A percentile compares a stretch with the other conserved stretches of the same genome.
Evolutionary conservation across 352 stramenopile species (phyloP).

Genomic region (Globisporangium lucens): DNA sequence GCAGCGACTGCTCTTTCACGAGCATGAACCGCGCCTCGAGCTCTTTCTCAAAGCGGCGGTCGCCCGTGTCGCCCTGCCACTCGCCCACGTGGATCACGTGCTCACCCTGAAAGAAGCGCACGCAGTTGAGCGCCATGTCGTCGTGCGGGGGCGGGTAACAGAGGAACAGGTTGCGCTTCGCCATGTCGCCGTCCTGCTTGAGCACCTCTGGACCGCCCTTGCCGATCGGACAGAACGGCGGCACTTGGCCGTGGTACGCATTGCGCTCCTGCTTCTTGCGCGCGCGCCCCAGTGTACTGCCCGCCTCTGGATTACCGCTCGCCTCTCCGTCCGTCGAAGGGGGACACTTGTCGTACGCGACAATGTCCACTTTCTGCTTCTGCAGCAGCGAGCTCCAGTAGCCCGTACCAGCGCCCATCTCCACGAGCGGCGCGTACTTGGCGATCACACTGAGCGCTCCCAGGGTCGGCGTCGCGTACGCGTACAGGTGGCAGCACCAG

Average conservation of each 20-base stretch:
- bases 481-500: slow-evolving; percentile 74
- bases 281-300: slow-evolving; percentile 7
- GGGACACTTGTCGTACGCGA: slow-evolving; percentile 60
- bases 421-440: slow-evolving; percentile 67
- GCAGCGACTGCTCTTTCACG: slow-evolving; percentile 50
- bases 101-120: slow-evolving; percentile 62
- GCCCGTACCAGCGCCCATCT: slow-evolving; percentile 88
- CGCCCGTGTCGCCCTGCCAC: slow-evolving; percentile 76
- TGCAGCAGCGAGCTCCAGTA: slow-evolving; percentile 87
- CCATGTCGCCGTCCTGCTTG: slow-evolving; percentile 27
- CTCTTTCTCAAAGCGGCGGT: slow-evolving; percentile 62
- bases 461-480: slow-evolving; percentile 61
- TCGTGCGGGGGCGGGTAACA: slow-evolving; percentile 69
- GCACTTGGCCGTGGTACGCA: slow-evolving; percentile 62
- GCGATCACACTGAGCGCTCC: slow-evolving; percentile 48
- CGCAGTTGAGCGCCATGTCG: slow-evolving; percentile 54
- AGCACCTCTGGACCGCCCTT: slow-evolving; percentile 59
- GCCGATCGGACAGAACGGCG: slow-evolving; percentile 57
- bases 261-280: slow-evolving; percentile 31
- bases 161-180: slow-evolving; percentile 51
- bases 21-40: slow-evolving; percentile 52
- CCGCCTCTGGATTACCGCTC: not conserved
- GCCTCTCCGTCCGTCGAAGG: slow-evolving; percentile 24
- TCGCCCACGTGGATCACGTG: slow-evolving; percentile 70
- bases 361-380: slow-evolving; percentile 62